A percentile compares a stretch with the other conserved stretches of the same genome.
phyloP scores from a whole-genome alignment of 2,329 filamentous ascomycete genomes.

The Cordyceps farinosa region DNA sequence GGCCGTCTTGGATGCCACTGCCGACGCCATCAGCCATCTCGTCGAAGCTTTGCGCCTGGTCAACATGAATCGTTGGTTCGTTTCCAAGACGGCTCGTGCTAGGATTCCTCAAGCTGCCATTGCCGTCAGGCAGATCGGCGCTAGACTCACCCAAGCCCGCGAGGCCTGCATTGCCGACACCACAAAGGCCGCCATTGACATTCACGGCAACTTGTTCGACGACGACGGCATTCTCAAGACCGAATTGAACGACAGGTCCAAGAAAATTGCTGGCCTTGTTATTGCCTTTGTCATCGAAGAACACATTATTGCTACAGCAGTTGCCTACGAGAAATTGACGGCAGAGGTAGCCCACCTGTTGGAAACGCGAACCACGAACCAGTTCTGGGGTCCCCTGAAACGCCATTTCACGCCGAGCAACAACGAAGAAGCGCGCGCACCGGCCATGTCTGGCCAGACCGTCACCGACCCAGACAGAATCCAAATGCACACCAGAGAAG shows the following conservation, averaged over 20 bases:
- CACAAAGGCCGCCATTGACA: constrained; percentile 38
- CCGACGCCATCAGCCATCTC: constrained; percentile 18
- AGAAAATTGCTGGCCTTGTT: constrained; percentile 38
- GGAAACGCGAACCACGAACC: constrained; percentile 31
- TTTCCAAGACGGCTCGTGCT: constrained; percentile 22
- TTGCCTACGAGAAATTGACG: constrained; percentile 34
- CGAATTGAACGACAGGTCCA: constrained; percentile 23
- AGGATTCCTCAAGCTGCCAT: constrained; percentile 24
- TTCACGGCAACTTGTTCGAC: constrained; percentile 40
- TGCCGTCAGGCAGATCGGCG: constrained; percentile 23
- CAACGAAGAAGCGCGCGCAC: constrained; percentile 20
- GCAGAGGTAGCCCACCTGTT: constrained; percentile 35
- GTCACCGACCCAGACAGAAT: constrained; percentile 25
- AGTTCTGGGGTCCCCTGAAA: constrained; percentile 42
- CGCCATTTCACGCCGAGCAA: constrained; percentile 31
- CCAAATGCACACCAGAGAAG: constrained; percentile 4
- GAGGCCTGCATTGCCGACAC: constrained; percentile 30
- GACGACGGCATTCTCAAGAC: constrained; percentile 35
- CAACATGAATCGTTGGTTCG: constrained; percentile 31
- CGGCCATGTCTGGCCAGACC: constrained; percentile 21
- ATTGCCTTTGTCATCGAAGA: constrained; percentile 47
- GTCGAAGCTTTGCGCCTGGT: constrained; percentile 25
- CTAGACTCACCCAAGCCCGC: constrained; percentile 28
- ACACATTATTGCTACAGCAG: constrained; percentile 30
- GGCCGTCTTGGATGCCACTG: constrained; percentile 25